Percentiles rank a stretch among this genome's conserved stretches.
These are phyloP conservation scores for Neobulgaria alba DNA, from an alignment of 2,329 filamentous ascomycete species.

Conservation along the genomic window DNA sequence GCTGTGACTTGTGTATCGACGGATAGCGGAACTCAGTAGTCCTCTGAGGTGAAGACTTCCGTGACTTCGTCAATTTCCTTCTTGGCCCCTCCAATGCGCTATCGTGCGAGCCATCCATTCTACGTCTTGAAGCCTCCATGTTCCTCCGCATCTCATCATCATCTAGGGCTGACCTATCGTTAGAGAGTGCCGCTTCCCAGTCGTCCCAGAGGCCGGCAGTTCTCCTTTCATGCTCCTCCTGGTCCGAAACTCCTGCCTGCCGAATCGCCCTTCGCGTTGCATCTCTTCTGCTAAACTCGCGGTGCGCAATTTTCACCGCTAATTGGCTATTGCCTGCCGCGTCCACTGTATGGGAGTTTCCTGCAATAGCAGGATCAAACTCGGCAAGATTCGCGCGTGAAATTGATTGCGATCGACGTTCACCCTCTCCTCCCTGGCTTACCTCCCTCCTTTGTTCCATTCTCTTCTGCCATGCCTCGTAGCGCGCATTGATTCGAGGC, in stretches of 20 bases:
- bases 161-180: constrained; percentile 23
- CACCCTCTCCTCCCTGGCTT: constrained; percentile 5
- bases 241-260: constrained; percentile 46
- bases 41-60: constrained; percentile 10
- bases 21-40: constrained; percentile 45
- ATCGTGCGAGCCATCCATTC: constrained; percentile 29
- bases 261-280: constrained; percentile 48
- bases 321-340: constrained; percentile 65
- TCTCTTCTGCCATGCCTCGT: constrained; percentile 56
- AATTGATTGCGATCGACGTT: constrained; percentile 7
- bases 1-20: constrained; percentile 42
- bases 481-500: constrained; percentile 63
- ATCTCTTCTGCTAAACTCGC: constrained; percentile 61
- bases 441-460: constrained; percentile 33
- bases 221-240: constrained; percentile 48
- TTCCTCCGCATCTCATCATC: constrained; percentile 40
- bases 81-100: constrained; percentile 14
- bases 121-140: constrained; percentile 41
- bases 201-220: constrained; percentile 43
- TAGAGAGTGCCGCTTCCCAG: constrained; percentile 38
- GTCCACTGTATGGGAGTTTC: constrained; percentile 53
- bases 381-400: constrained; percentile 30
- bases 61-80: constrained; percentile 21
- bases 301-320: constrained; percentile 66
- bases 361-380: constrained; percentile 52